A percentile compares a stretch with the other conserved stretches of the same genome.
Conservation (phyloP, 2,329 filamentous ascomycete genomes). For the Claviceps cyperi region DNA sequence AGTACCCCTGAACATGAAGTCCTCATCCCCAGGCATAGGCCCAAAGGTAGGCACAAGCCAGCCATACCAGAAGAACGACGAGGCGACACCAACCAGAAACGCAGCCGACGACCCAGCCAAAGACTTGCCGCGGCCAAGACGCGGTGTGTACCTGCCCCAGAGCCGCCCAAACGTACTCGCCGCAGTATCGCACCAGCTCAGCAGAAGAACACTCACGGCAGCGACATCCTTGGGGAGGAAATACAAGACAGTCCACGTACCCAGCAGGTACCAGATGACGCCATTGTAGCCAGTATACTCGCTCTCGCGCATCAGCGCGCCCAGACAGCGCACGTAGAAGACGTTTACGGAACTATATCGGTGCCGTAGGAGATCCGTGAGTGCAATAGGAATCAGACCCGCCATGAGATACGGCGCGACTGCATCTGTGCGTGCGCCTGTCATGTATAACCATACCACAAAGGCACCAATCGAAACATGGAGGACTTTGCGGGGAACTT, state of each 20-base stretch:
- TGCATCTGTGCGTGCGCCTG: constrained; percentile 57
- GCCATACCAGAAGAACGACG: constrained; percentile 79
- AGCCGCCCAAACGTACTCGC: constrained; percentile 86
- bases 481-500: constrained; percentile 83
- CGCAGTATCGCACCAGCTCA: constrained; percentile 97
- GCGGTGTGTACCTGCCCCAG: constrained; percentile 78
- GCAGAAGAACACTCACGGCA: constrained; percentile 73
- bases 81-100: constrained; percentile 66
- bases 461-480: constrained; percentile 97
- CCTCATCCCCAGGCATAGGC: constrained; percentile 53
- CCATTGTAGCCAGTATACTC: constrained; percentile 93
- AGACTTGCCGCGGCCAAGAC: constrained; percentile 77
- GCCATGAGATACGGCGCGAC: constrained; percentile 78
- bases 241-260: constrained; percentile 71
- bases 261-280: constrained; percentile 90
- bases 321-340: constrained; percentile 70
- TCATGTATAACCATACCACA: constrained; percentile 71
- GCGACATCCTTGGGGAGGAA: constrained; percentile 90
- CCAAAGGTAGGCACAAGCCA: constrained; percentile 59
- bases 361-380: constrained; percentile 71
- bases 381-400: constrained; percentile 69
- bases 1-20: constrained; percentile 62
- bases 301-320: constrained; percentile 91
- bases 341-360: constrained; percentile 69
- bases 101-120: constrained; percentile 79